Conservation (phyloP, 768 basidiomycete genomes). For the Serpula lacrymans region DNA sequence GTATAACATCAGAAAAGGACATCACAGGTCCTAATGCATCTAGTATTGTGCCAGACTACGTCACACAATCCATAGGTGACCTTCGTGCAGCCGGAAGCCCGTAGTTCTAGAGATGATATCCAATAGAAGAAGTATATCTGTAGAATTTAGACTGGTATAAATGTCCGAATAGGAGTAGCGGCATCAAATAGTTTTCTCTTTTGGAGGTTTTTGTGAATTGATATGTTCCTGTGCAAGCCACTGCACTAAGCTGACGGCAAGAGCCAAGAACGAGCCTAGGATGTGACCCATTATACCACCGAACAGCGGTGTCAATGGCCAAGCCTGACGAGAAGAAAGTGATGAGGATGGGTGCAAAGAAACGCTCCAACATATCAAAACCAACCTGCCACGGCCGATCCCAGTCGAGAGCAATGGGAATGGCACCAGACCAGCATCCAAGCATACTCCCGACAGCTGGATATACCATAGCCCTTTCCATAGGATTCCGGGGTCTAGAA, state of each 20-base stretch:
- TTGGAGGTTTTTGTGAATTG: slow-evolving; percentile 18
- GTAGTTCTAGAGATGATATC: slow-evolving; percentile 6
- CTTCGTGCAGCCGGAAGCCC: slow-evolving; percentile 42
- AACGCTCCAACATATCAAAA: slow-evolving; percentile 7
- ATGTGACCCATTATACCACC: slow-evolving; percentile 71
- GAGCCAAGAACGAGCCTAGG: slow-evolving; percentile 51
- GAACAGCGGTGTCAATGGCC: slow-evolving; percentile 77
- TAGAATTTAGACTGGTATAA: background rate
- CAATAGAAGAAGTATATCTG: slow-evolving; percentile 1
- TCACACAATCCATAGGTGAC: slow-evolving; percentile 81
- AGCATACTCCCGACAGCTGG: slow-evolving; percentile 68
- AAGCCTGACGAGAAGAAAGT: slow-evolving; percentile 50
- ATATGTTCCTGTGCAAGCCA: slow-evolving; percentile 39
- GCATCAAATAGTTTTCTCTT: slow-evolving; percentile 19
- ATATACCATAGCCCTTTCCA: slow-evolving; percentile 79
- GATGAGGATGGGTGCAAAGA: slow-evolving; percentile 6
- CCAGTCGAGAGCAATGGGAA: slow-evolving; percentile 94
- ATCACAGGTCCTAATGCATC: slow-evolving; percentile 71
- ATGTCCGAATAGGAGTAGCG: slow-evolving; percentile 1
- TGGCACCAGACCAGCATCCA: slow-evolving; percentile 78
- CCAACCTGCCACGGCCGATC: slow-evolving; percentile 95
- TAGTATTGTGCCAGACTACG: slow-evolving; percentile 73
- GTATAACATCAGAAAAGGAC: slow-evolving; percentile 73
- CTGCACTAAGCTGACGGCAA: slow-evolving; percentile 40
- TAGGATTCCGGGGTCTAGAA: slow-evolving; percentile 55